Evolutionary conservation across 2,329 filamentous ascomycete species (phyloP).

Genomic region (Penicillium sp.): DNA sequence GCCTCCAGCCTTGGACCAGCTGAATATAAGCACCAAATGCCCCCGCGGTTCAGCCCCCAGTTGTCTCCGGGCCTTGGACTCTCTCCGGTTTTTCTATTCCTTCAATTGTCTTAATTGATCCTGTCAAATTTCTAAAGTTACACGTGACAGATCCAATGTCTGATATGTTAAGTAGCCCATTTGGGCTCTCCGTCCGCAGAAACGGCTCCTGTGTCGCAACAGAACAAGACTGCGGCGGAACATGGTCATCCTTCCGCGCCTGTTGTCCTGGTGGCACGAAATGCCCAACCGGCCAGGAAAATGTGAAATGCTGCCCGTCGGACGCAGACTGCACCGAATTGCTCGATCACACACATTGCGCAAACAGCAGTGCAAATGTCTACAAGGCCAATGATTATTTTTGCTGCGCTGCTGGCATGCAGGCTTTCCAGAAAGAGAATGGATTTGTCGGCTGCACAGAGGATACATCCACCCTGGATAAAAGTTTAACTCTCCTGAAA

Average conservation of each 20-base stretch:
- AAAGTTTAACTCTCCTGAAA: neutral
- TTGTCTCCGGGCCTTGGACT: neutral
- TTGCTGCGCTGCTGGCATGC: conserved; percentile 14
- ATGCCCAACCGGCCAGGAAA: conserved; percentile 11
- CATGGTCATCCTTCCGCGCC: conserved; percentile 14
- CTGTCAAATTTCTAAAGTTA: no score
- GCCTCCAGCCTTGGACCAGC: neutral
- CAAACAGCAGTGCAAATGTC: conserved; percentile 17
- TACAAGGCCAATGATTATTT: conserved; percentile 20
- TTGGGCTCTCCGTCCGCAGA: conserved; percentile 14
- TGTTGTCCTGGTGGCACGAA: conserved; percentile 15
- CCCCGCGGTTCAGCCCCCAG: neutral
- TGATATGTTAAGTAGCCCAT: conserved; percentile 1
- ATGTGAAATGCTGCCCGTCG: conserved; percentile 16
- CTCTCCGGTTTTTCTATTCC: neutral
- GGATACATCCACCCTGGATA: conserved; percentile 2
- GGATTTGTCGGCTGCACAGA: conserved; percentile 13
- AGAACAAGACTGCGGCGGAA: conserved; percentile 16
- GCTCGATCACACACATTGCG: conserved; percentile 15
- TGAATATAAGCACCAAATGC: neutral
- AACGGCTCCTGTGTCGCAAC: conserved; percentile 14
- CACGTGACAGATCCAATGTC: neutral
- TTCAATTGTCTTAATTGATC: neutral
- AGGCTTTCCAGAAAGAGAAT: conserved; percentile 9
- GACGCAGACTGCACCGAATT: conserved; percentile 12